A percentile compares a stretch with the other conserved stretches of the same genome.
These are phyloP conservation scores for Neofusicoccum parvum DNA, from an alignment of 2,329 filamentous ascomycete species.

Conservation along the genomic window DNA sequence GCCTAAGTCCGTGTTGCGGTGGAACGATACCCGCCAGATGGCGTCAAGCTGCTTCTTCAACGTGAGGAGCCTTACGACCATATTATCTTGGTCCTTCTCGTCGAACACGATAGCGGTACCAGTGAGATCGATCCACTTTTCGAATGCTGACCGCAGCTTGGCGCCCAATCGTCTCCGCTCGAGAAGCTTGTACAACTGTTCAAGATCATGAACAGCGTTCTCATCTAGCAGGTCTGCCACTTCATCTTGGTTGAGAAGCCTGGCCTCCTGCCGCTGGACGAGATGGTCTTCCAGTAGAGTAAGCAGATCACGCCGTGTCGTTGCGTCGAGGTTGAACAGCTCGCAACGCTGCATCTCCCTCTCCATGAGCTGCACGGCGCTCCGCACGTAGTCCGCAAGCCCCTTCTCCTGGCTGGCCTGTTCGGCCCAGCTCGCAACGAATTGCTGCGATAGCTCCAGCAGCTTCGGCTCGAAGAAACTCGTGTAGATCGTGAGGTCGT, in stretches of 20 bases:
- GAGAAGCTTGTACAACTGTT: constrained; percentile 76
- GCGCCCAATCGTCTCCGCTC: constrained; percentile 70
- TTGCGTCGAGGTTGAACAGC: constrained; percentile 76
- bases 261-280: constrained; percentile 65
- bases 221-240: constrained; percentile 73
- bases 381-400: constrained; percentile 74
- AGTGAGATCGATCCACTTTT: constrained; percentile 73
- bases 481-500: constrained; percentile 80
- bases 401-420: constrained; percentile 61
- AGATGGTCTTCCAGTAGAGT: constrained; percentile 72
- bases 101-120: constrained; percentile 81
- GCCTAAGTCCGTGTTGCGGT: constrained; percentile 72
- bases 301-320: constrained; percentile 77
- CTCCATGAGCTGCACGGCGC: constrained; percentile 68
- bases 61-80: constrained; percentile 80
- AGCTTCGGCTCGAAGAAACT: constrained; percentile 78
- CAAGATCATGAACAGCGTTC: constrained; percentile 69
- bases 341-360: constrained; percentile 77
- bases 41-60: constrained; percentile 79
- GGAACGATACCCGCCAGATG: constrained; percentile 76
- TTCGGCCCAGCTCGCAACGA: constrained; percentile 70
- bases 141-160: constrained; percentile 72
- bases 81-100: constrained; percentile 74
- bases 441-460: constrained; percentile 66
- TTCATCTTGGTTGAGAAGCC: constrained; percentile 61